Conservation (phyloP, 495 filamentous ascomycete genomes). For the Tricharina praecox region DNA sequence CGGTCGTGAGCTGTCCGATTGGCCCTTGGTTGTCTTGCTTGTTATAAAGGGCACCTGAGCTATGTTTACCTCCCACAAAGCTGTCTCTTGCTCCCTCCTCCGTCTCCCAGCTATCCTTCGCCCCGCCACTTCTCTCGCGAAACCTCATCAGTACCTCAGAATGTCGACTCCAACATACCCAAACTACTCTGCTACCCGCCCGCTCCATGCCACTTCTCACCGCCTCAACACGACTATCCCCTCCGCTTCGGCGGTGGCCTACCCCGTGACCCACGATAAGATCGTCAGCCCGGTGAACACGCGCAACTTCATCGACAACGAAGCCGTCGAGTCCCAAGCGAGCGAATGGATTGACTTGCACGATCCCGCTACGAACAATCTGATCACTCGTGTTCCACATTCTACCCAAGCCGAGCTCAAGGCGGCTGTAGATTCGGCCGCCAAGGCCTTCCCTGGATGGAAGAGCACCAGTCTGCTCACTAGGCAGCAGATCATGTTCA, state of each 20-base stretch:
- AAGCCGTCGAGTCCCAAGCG: constrained; percentile 61
- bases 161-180: constrained; percentile 2
- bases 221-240: neutral
- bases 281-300: constrained; percentile 63
- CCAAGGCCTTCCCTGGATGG: constrained; percentile 85
- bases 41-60: no score
- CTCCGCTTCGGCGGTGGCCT: constrained; percentile 29
- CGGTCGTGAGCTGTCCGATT: neutral
- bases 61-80: constrained; percentile 3
- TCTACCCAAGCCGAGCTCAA: constrained; percentile 77
- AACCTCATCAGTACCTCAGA: neutral
- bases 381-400: constrained; percentile 94
- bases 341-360: constrained; percentile 77
- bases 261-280: constrained; percentile 66
- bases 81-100: constrained; percentile 3
- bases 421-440: constrained; percentile 71
- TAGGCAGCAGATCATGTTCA: constrained; percentile 94
- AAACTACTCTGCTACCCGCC: constrained; percentile 41
- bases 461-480: constrained; percentile 64
- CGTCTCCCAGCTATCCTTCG: neutral
- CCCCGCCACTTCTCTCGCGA: neutral
- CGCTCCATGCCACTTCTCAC: constrained; percentile 30
- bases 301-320: constrained; percentile 80
- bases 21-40: no score
- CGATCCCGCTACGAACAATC: constrained; percentile 93